Conservation (phyloP, 2,329 filamentous ascomycete genomes). For the Fusarium coicis region DNA sequence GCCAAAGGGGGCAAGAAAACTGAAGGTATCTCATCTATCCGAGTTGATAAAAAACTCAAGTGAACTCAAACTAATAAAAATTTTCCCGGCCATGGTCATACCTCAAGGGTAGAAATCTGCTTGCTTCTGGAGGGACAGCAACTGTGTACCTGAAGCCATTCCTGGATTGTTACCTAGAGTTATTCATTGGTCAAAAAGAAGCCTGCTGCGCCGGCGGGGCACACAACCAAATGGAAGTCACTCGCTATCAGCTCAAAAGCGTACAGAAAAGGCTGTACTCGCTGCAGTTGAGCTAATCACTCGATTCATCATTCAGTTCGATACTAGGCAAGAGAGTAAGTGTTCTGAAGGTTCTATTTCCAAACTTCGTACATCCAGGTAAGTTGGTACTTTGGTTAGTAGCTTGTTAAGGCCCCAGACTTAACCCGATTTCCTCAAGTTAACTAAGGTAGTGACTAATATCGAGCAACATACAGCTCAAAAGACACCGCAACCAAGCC, state of each 20-base stretch:
- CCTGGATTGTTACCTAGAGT: neutral
- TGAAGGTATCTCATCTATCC: neutral
- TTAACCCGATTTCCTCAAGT: constrained; percentile 15
- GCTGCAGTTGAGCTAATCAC: neutral
- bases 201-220: constrained; percentile 24
- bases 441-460: constrained; percentile 23
- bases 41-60: neutral
- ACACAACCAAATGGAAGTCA: constrained; percentile 24
- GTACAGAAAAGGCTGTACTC: neutral
- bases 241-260: constrained; percentile 17
- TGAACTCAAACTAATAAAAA: neutral
- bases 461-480: constrained; percentile 11
- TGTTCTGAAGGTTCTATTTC: neutral
- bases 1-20: neutral
- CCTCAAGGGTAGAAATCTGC: neutral
- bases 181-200: neutral
- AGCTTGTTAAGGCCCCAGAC: neutral
- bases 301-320: neutral
- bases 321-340: neutral
- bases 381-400: neutral
- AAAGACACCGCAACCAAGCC: constrained; percentile 10
- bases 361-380: neutral
- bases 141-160: neutral
- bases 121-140: neutral
- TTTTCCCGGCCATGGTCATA: neutral